Conservation (phyloP, 306 rosid genomes). For the Sechiopsis laciniata region DNA sequence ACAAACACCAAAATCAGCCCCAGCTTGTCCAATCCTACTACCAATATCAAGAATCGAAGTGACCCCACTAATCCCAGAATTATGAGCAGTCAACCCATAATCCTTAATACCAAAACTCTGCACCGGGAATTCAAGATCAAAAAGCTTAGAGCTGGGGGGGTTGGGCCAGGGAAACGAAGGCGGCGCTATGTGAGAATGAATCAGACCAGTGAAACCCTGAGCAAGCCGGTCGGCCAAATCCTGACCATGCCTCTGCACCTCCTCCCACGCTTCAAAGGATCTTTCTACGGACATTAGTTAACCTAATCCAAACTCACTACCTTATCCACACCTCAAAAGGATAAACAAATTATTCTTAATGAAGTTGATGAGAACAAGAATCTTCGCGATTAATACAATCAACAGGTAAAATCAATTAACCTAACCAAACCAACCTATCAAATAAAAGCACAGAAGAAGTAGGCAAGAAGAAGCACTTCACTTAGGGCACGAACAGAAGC, state of each 20-base stretch:
- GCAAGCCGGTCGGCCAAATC: constrained; percentile 93
- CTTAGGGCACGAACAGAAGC: neutral
- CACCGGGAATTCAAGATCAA: constrained; percentile 66
- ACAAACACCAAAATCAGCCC: constrained; percentile 79
- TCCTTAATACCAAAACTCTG: constrained; percentile 57
- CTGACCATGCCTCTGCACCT: constrained; percentile 91
- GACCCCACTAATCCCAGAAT: constrained; percentile 53
- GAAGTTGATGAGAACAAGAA: neutral
- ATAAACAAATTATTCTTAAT: neutral
- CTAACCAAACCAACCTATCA: no score
- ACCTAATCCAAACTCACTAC: constrained; percentile 8
- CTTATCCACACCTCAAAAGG: constrained; percentile 7
- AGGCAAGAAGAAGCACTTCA: neutral
- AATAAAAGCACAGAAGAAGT: neutral
- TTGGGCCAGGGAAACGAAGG: constrained; percentile 80
- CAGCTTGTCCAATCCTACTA: constrained; percentile 79
- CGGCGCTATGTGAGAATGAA: constrained; percentile 70
- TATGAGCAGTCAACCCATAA: constrained; percentile 40
- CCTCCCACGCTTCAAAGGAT: constrained; percentile 96
- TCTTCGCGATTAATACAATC: neutral
- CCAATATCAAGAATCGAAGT: constrained; percentile 80
- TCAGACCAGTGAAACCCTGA: constrained; percentile 79
- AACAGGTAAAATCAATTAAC: neutral
- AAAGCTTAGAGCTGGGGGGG: constrained; percentile 60
- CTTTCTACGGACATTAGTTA: constrained; percentile 69